Evolutionary conservation across 169 alveolate species (phyloP).

Genomic region (Plasmodium vivax): DNA sequence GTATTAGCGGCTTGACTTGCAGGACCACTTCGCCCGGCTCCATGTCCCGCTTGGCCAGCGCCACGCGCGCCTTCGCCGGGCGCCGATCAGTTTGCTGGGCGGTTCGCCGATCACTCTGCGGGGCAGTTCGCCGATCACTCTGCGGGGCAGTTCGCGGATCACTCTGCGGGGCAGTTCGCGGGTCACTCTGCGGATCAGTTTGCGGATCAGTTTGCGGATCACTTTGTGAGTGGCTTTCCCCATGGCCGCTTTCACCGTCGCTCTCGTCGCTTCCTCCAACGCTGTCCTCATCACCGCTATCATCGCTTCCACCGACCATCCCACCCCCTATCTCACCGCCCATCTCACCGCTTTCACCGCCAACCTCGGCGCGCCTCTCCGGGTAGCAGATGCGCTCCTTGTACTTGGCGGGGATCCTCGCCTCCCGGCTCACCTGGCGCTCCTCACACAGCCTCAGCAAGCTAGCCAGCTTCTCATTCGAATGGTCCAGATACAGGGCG

Average conservation of each 20-base stretch:
- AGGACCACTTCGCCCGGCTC: slow-evolving; percentile 56
- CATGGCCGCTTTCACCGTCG: background rate
- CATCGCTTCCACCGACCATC: background rate
- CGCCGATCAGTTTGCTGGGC: background rate
- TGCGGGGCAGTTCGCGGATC: background rate
- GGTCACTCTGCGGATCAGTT: background rate
- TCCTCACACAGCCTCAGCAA: slow-evolving; percentile 42
- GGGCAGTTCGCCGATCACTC: background rate
- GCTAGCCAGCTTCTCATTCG: background rate
- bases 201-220: background rate
- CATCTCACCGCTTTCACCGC: background rate
- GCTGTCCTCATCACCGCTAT: background rate
- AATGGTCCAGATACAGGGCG: slow-evolving; percentile 31
- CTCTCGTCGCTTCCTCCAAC: background rate
- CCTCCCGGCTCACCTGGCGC: background rate
- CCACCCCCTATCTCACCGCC: background rate
- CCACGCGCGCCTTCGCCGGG: background rate
- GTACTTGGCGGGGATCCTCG: slow-evolving; percentile 30
- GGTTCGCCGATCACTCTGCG: background rate
- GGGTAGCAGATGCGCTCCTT: slow-evolving; percentile 14
- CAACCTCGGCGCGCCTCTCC: background rate
- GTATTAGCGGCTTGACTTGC: slow-evolving; percentile 18
- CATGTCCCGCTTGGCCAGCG: slow-evolving; percentile 24
- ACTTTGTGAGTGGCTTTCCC: background rate
- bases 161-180: background rate